phyloP scores from a whole-genome alignment of 2,329 filamentous ascomycete species.

The Myriosclerotinia curreyana region DNA sequence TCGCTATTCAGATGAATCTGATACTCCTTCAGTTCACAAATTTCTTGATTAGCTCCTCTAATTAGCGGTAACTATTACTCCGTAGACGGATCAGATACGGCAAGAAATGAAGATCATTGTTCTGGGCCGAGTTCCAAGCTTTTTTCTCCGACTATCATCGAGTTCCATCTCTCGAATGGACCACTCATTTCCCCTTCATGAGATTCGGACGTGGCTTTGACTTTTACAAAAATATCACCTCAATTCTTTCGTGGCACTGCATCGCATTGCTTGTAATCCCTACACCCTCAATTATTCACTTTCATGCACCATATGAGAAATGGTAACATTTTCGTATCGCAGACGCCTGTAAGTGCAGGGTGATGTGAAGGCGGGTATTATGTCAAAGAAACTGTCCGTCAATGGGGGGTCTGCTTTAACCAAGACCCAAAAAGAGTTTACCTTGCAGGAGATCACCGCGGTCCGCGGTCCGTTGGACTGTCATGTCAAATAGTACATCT shows the following conservation, averaged over 20 bases:
- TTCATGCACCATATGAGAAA: not conserved
- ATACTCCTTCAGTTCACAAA: conserved; percentile 17
- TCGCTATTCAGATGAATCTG: conserved; percentile 14
- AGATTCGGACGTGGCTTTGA: conserved; percentile 19
- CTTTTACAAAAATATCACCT: conserved; percentile 8
- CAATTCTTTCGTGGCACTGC: conserved; percentile 15
- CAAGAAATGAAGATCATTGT: conserved; percentile 12
- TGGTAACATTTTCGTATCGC: conserved; percentile 20
- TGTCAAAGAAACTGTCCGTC: conserved; percentile 18
- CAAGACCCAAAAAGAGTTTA: conserved; percentile 13
- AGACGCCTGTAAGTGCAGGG: conserved; percentile 22
- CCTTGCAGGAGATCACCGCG: conserved; percentile 18
- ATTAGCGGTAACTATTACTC: not conserved
- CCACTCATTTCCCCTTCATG: conserved; percentile 16
- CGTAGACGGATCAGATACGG: conserved; percentile 16
- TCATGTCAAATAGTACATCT: conserved; percentile 12
- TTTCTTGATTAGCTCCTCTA: conserved; percentile 7
- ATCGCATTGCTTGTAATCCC: conserved; percentile 18
- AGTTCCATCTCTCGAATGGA: conserved; percentile 5
- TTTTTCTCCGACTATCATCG: conserved; percentile 14
- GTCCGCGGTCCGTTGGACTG: conserved; percentile 6
- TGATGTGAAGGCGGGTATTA: conserved; percentile 15
- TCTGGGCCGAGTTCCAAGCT: conserved; percentile 19
- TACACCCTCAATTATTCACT: conserved; percentile 12
- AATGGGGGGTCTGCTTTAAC: conserved; percentile 18